A percentile compares a stretch with the other conserved stretches of the same genome.
Evolutionary conservation across 228 moss, liverwort and hornwort genomes (phyloP).

Genomic region (Sphagnum fallax): DNA sequence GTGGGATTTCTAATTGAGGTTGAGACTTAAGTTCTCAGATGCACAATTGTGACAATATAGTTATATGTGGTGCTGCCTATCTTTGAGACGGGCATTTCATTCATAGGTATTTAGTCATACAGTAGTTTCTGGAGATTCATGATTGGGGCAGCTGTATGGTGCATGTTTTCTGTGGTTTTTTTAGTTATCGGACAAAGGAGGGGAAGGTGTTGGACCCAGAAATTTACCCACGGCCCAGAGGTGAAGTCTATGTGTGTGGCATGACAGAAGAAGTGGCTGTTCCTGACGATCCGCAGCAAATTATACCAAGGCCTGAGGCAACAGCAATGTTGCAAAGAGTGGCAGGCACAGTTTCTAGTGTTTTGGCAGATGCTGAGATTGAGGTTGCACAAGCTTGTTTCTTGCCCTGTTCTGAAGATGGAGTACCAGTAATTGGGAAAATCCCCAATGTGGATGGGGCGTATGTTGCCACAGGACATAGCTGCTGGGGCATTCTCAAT

Average conservation of each 20-base stretch:
- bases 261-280: slow-evolving; percentile 69
- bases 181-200: slow-evolving; percentile 68
- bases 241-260: slow-evolving; percentile 89
- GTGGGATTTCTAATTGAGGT: no score
- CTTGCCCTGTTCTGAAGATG: slow-evolving; percentile 87
- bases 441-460: slow-evolving; percentile 63
- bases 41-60: no score
- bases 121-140: no score
- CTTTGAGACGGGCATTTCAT: no score
- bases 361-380: slow-evolving; percentile 62
- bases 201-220: slow-evolving; percentile 75
- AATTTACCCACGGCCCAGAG: slow-evolving; percentile 71
- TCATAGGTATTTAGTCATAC: no score
- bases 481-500: slow-evolving; percentile 97
- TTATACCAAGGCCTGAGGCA: slow-evolving; percentile 51
- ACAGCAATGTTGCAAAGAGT: slow-evolving; percentile 66
- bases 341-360: slow-evolving; percentile 68
- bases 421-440: slow-evolving; percentile 81
- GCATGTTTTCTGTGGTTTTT: slow-evolving; percentile 9
- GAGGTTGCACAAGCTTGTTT: slow-evolving; percentile 80
- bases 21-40: no score
- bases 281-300: slow-evolving; percentile 48
- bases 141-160: no score
- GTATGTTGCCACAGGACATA: slow-evolving; percentile 85
- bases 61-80: no score